Evolutionary conservation across 306 rosid genomes (phyloP), one percentile per base, ranked within the genome.

Genomic region (Oemleria cerasiformis): DNA sequence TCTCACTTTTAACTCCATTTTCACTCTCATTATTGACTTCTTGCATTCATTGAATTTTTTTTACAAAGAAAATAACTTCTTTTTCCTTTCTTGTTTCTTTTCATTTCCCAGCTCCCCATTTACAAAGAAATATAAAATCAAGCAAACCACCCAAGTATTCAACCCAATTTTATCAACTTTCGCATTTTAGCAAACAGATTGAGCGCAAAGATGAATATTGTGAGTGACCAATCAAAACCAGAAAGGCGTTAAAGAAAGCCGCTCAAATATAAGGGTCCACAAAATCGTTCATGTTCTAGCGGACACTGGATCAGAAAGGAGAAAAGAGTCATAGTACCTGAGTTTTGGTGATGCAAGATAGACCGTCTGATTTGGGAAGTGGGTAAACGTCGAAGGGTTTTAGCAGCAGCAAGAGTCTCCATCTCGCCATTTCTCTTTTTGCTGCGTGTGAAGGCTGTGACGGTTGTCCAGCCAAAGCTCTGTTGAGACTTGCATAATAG

Each of bases 321-420:
- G 42, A 79, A 38, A 67, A 42, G 43, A 21, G 25, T 9, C 20
- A 7, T 36, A 20, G 39, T 61, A 88, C 96, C 91, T 72, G 91
- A 47, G 96, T 86, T 21, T 56, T 79, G 65, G 83, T 60, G 82
- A 73, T 30, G 77, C 80, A 81, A 63, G 86, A 76, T 72, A 73
- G 76, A n/a, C 67, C 67, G 38, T 77, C 77, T 14, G 76, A 73
- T 34, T 72, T 81, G 67, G 71, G 54, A 40, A 83, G 75, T 50
- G 92, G 86, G 75, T 84, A 84, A 8, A 50, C 73, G 55, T 60
- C 83, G 47, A 82, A 82, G 48, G 97, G 91, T 75, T 94, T 91
- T 23, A 87, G 73, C 57, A 91, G 77, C 73, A 91, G 62, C 70
- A 91, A 38, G 56, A 91, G 55, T 77, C 79, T 86, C 88, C 81